A percentile compares a stretch with the other conserved stretches of the same genome.
phyloP scores from a whole-genome alignment of 768 basidiomycete genomes.

The Multifurca ochricompacta region DNA sequence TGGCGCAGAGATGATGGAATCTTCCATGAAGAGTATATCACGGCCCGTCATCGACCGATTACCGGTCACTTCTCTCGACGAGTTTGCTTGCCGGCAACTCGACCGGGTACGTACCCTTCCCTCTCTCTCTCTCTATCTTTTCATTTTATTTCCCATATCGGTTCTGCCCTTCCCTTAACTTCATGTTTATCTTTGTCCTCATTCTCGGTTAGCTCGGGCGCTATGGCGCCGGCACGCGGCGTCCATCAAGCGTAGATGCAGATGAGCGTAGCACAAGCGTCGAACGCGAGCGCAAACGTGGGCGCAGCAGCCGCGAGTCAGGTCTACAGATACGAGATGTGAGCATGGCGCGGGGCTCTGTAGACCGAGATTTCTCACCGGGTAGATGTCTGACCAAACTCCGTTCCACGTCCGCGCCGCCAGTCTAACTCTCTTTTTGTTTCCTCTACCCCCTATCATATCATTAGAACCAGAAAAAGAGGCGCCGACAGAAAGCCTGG shows the following conservation, averaged over 20 bases:
- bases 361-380: constrained; percentile 7
- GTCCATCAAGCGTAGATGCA: constrained; percentile 6
- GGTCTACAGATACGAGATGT: constrained; percentile 18
- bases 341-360: constrained; percentile 12
- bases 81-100: constrained; percentile 82
- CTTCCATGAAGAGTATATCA: constrained; percentile 71
- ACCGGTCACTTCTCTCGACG: constrained; percentile 71
- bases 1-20: constrained; percentile 83
- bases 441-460: too few relatives aligned
- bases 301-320: constrained; percentile 10
- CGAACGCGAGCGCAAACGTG: constrained; percentile 8
- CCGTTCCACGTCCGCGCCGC: neutral
- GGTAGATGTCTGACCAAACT: neutral
- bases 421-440: neutral
- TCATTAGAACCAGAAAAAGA: constrained; percentile 6
- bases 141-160: neutral
- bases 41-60: constrained; percentile 74
- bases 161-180: neutral
- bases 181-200: neutral
- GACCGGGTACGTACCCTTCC: constrained; percentile 53
- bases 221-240: constrained; percentile 5
- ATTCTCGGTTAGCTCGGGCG: constrained; percentile 15
- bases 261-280: constrained; percentile 9
- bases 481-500: constrained; percentile 9
- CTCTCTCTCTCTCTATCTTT: neutral